Evolutionary conservation across 192 early-diverging fungal species (phyloP).

Genomic region (Dissophora ornata): DNA sequence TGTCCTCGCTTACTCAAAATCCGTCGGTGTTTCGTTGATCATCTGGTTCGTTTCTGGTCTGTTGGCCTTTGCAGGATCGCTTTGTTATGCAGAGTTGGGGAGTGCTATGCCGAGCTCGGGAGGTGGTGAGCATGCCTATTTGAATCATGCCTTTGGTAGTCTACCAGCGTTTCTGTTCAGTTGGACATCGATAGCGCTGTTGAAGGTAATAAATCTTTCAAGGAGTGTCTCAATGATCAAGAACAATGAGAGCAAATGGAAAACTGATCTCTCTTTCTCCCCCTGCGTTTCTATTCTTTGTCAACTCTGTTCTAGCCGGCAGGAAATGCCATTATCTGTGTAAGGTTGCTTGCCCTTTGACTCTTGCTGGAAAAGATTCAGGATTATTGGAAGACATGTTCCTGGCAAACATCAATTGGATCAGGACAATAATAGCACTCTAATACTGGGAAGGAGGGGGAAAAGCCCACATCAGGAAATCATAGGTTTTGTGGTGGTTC

Average conservation of each 20-base stretch:
- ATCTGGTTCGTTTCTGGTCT: slow-evolving; percentile 82
- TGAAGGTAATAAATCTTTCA: slow-evolving; percentile 60
- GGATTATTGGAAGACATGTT: no score
- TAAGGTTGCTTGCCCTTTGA: slow-evolving; percentile 18
- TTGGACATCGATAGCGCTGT: slow-evolving; percentile 69
- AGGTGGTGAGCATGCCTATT: slow-evolving; percentile 85
- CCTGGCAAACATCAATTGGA: no score
- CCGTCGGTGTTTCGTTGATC: slow-evolving; percentile 75
- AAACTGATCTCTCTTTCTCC: background rate
- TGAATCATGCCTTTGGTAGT: slow-evolving; percentile 80
- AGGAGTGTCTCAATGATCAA: no score
- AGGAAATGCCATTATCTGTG: slow-evolving; percentile 79
- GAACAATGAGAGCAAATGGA: no score
- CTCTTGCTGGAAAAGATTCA: no score
- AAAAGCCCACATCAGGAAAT: no score
- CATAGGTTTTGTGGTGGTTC: no score
- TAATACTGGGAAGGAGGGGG: no score
- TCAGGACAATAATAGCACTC: no score
- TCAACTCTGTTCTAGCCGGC: slow-evolving; percentile 58
- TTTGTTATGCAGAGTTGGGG: slow-evolving; percentile 93
- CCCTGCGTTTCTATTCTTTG: background rate
- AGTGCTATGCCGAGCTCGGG: slow-evolving; percentile 87
- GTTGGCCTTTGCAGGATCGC: slow-evolving; percentile 82
- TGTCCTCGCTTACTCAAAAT: slow-evolving; percentile 70
- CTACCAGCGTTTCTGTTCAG: slow-evolving; percentile 80